These are phyloP conservation scores for Crithidia thermophila DNA, from an alignment of 208 protist genomes.

Conservation along the genomic window DNA sequence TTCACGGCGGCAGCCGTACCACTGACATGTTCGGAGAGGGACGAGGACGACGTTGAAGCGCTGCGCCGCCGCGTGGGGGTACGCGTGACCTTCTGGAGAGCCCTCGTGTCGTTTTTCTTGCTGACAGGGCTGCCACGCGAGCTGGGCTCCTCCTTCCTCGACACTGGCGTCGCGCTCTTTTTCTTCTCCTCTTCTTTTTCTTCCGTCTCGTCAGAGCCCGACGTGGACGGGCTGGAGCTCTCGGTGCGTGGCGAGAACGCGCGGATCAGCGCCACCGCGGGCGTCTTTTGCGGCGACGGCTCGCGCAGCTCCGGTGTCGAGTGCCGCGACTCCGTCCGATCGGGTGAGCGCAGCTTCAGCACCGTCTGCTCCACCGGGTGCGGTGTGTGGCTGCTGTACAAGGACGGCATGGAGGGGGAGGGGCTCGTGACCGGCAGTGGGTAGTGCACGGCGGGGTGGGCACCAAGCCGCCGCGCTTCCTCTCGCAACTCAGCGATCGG, in stretches of 20 bases:
- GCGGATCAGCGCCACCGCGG: not conserved
- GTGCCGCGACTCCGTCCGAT: not conserved
- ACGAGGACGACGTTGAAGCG: not conserved
- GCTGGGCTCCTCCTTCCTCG: too few species aligned
- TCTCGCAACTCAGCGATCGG: slow-evolving; percentile 39
- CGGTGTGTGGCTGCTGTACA: slow-evolving; percentile 11
- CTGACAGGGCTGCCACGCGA: not conserved
- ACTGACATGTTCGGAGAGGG: not conserved
- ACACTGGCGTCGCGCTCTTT: too few species aligned
- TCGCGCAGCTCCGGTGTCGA: not conserved
- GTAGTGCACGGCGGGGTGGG: slow-evolving; percentile 33
- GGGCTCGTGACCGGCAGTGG: slow-evolving; percentile 10
- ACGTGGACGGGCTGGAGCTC: not conserved
- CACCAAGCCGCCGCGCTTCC: slow-evolving; percentile 56
- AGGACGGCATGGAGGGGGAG: slow-evolving; percentile 17
- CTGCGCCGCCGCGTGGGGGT: not conserved
- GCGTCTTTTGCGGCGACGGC: not conserved
- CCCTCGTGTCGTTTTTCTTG: not conserved
- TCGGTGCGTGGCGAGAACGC: not conserved
- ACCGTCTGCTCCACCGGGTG: slow-evolving; percentile 2
- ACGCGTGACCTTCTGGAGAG: too few species aligned
- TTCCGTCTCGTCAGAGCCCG: too few species aligned
- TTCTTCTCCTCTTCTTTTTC: too few species aligned
- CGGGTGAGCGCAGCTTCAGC: not conserved
- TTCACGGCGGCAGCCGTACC: too few species aligned